These are phyloP conservation scores for Sequoiadendron giganteum DNA, from an alignment of 75 land plant genomes.

Conservation along the genomic window DNA sequence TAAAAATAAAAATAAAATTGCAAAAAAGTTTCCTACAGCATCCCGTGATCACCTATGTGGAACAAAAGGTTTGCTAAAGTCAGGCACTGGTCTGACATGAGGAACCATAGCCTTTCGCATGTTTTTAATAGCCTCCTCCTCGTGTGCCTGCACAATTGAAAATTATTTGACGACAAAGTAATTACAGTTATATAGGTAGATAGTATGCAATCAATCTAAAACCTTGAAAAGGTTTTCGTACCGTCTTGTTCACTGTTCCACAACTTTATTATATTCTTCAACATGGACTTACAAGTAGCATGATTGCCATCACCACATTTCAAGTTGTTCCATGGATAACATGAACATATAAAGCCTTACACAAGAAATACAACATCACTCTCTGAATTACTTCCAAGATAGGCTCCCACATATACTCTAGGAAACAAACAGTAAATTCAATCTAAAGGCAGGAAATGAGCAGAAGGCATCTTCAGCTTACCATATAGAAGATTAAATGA, in stretches of 20 bases:
- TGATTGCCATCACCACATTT: neutral
- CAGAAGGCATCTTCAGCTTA: too few species aligned
- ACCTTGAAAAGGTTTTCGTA: neutral
- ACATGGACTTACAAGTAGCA: neutral
- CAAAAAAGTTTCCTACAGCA: neutral
- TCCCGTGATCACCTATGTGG: constrained; percentile 60
- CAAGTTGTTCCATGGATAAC: neutral
- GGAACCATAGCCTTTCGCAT: constrained; percentile 82
- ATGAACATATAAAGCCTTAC: neutral
- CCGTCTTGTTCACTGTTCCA: neutral
- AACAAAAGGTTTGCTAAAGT: constrained; percentile 69
- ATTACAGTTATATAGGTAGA: too few species aligned
- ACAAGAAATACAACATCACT: neutral
- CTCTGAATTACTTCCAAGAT: neutral
- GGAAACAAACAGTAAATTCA: neutral
- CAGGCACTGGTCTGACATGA: constrained; percentile 81
- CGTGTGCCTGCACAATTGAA: constrained; percentile 54
- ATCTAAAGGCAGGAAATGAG: neutral
- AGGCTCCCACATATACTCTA: too few species aligned
- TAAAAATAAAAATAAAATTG: neutral
- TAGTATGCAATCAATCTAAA: neutral
- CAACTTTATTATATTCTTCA: neutral
- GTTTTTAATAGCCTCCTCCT: constrained; percentile 74
- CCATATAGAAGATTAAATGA: too few species aligned
- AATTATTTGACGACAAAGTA: neutral